A percentile compares a stretch with the other conserved stretches of the same genome.
Evolutionary conservation across 169 alveolate species (phyloP).

Genomic region (Perkinsus olseni): DNA sequence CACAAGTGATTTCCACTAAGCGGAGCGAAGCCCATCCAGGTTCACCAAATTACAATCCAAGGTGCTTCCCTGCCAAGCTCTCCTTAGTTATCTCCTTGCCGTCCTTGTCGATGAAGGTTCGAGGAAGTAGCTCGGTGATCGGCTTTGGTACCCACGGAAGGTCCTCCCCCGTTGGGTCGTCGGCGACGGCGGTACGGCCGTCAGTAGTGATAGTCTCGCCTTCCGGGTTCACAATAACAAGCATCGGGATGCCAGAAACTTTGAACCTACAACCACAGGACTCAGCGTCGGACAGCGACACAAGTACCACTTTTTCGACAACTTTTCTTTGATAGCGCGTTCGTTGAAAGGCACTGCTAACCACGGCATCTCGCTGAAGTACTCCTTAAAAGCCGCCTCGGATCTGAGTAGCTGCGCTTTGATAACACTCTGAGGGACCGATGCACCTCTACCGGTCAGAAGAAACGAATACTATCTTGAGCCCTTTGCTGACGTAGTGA

Average conservation of each 20-base stretch:
- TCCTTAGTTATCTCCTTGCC: neutral
- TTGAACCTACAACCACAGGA: neutral
- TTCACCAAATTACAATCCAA: neutral
- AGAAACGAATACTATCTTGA: slow-evolving; percentile 10
- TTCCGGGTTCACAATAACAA: neutral
- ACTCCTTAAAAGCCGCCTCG: slow-evolving; percentile 51
- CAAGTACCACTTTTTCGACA: neutral
- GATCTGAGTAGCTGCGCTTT: slow-evolving; percentile 38
- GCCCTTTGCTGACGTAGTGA: slow-evolving; percentile 21
- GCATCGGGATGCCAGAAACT: slow-evolving; percentile 21
- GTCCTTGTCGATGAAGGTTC: neutral
- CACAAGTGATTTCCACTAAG: too few relatives aligned
- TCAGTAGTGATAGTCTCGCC: slow-evolving; percentile 11
- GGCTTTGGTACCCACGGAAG: neutral
- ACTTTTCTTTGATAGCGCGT: neutral
- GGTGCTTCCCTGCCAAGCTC: neutral
- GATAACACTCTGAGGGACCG: slow-evolving; percentile 20
- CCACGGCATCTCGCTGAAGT: slow-evolving; percentile 58
- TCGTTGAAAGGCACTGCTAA: slow-evolving; percentile 50
- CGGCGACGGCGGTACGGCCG: slow-evolving; percentile 5
- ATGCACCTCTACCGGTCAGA: neutral
- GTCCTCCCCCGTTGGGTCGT: neutral
- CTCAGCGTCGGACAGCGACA: neutral
- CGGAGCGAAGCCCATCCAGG: too few relatives aligned
- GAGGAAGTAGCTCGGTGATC: neutral